Conservation (phyloP, 495 filamentous ascomycete genomes). For the Sabuloglossum arenarium region DNA sequence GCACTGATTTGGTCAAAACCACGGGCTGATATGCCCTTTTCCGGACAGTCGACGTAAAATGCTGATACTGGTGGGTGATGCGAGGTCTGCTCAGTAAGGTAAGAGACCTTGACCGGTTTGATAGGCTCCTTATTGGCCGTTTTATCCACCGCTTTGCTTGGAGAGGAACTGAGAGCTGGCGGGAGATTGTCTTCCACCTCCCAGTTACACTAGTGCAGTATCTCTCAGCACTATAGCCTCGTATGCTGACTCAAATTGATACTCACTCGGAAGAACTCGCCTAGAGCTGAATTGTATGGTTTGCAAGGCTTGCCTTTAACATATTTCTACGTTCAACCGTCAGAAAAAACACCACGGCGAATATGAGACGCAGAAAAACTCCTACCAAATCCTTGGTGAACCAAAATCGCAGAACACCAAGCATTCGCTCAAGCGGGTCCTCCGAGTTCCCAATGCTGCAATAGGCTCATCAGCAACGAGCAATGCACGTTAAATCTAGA, state of each 20-base stretch:
- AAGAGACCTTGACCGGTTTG: slow-evolving; percentile 58
- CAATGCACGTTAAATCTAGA: background rate
- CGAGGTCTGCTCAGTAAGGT: slow-evolving; percentile 92
- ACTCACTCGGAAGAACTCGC: slow-evolving; percentile 90
- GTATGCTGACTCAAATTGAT: background rate
- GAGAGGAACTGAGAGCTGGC: slow-evolving; percentile 19
- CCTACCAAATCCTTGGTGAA: slow-evolving; percentile 85
- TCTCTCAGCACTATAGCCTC: background rate
- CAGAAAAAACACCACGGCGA: background rate
- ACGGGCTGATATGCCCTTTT: slow-evolving; percentile 69
- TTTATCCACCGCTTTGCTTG: slow-evolving; percentile 6
- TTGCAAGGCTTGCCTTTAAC: slow-evolving; percentile 97
- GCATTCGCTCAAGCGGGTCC: slow-evolving; percentile 75
- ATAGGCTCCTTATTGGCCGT: slow-evolving; percentile 19
- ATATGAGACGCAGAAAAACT: background rate
- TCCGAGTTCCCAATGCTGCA: slow-evolving; percentile 81
- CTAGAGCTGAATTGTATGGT: slow-evolving; percentile 89
- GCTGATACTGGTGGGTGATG: slow-evolving; percentile 96
- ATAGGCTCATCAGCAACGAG: background rate
- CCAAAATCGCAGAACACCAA: slow-evolving; percentile 88
- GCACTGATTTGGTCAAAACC: slow-evolving; percentile 92
- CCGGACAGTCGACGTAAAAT: slow-evolving; percentile 82
- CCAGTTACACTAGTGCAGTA: slow-evolving; percentile 58
- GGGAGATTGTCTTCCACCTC: slow-evolving; percentile 51
- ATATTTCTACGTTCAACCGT: slow-evolving; percentile 43